Evolutionary conservation across 495 filamentous ascomycete genomes (phyloP).

Genomic region (Daldinia vernicosa): DNA sequence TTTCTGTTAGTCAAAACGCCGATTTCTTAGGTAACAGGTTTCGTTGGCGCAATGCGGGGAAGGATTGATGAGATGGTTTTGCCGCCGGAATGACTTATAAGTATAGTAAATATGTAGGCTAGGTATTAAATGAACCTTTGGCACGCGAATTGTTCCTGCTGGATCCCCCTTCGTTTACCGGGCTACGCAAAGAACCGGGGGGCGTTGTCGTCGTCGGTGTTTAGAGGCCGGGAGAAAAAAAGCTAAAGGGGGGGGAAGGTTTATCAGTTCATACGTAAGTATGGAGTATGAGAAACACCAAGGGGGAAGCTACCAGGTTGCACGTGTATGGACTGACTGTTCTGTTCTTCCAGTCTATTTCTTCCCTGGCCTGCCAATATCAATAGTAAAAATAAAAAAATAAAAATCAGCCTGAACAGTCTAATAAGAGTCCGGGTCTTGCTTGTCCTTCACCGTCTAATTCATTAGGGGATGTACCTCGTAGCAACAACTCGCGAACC

Average conservation of each 20-base stretch:
- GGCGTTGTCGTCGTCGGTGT: conserved; percentile 19
- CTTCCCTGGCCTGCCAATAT: conserved; percentile 25
- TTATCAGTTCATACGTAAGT: conserved; percentile 31
- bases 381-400: conserved; percentile 32
- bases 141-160: conserved; percentile 11
- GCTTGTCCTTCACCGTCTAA: conserved; percentile 32
- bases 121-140: conserved; percentile 4
- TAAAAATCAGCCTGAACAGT: background rate
- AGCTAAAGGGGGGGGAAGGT: conserved; percentile 2
- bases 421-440: conserved; percentile 9
- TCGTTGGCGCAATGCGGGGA: conserved; percentile 56
- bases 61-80: conserved; percentile 45
- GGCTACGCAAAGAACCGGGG: conserved; percentile 21
- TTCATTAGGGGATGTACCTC: conserved; percentile 33
- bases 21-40: conserved; percentile 60
- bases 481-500: conserved; percentile 17
- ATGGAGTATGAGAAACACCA: conserved; percentile 38
- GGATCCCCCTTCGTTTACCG: conserved; percentile 19
- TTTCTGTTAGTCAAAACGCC: conserved; percentile 62
- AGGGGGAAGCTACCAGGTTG: conserved; percentile 29
- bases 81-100: conserved; percentile 15
- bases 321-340: conserved; percentile 31
- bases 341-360: background rate
- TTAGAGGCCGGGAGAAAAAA: background rate
- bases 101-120: conserved; percentile 1